Evolutionary conservation across 345 rosid species (phyloP), one percentile per base, ranked within the genome.

Genomic region (Mangifera indica): DNA sequence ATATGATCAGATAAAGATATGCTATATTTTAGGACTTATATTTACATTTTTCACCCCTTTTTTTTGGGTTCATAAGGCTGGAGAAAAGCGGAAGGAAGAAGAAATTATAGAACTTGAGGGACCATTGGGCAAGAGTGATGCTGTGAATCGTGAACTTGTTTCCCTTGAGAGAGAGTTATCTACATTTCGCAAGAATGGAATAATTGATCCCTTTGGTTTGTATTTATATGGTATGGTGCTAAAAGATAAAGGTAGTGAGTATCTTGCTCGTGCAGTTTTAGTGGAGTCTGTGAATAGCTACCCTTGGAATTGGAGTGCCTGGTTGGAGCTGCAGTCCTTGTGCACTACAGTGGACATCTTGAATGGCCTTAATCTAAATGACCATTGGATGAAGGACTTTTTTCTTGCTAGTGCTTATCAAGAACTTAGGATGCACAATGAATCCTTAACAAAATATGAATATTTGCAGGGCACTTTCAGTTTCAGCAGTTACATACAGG

Each of bases 251-350:
- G 99, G 98, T 37, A 89, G 80, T 64, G 94, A 87, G 62, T 84
- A 71, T 75, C 91, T 91, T 68, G 93, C 92, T 8, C 84, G 92
- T 46, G 84, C 86, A 25, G 84, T 85, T 77, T 89, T 92, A 7
- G 88, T 89, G 78, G 98, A 95, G 73, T 95, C 98, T 34, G 97
- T 95, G 54, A 95, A 92, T 79, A 82, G 81, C 81, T 95, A 95
- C 72, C 98, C 99, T 29, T 95, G 99, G 99, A 95, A 95, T 74
- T 95, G 99, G 99, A 89, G 77, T 86, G 99, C 99, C 62, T 95
- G 99, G 99, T 88, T 83, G 12, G 97, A 91, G 84, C 86, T 95
- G 74, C 97, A 86, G 80, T 89, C 96, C 15, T 73, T 89, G 63
- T 92, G 99, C 76, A 81, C 91, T 55, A 79, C 93, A 12, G 69